These are phyloP conservation scores for Phytophthora crassamura DNA, from an alignment of 352 stramenopile genomes.

Conservation along the genomic window DNA sequence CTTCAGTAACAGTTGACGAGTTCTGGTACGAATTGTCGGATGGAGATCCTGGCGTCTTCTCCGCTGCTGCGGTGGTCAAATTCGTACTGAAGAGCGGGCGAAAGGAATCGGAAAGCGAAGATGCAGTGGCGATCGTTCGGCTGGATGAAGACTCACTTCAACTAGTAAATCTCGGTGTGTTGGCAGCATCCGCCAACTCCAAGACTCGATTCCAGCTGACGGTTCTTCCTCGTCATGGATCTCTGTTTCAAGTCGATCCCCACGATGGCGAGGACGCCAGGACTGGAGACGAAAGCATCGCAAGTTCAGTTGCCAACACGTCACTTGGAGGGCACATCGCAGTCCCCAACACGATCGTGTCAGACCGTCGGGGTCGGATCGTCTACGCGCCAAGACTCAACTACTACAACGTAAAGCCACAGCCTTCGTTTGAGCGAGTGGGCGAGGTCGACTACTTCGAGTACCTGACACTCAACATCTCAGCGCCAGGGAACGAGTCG, in stretches of 20 bases:
- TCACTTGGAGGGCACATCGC: constrained; percentile 31
- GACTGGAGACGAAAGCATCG: not conserved
- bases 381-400: constrained; percentile 57
- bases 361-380: constrained; percentile 38
- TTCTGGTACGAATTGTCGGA: constrained; percentile 63
- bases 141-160: constrained; percentile 65
- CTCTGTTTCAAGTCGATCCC: constrained; percentile 58
- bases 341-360: constrained; percentile 14
- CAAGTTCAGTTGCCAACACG: not conserved
- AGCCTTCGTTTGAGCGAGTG: not conserved
- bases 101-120: constrained; percentile 9
- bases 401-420: constrained; percentile 55
- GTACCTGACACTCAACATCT: constrained; percentile 36
- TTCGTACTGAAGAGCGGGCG: constrained; percentile 30
- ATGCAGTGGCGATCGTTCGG: constrained; percentile 29
- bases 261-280: not conserved
- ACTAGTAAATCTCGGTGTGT: constrained; percentile 36
- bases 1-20: constrained; percentile 39
- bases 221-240: constrained; percentile 46
- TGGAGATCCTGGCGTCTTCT: constrained; percentile 39
- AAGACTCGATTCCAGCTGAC: constrained; percentile 46
- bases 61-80: constrained; percentile 30
- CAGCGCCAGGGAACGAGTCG: constrained; percentile 7
- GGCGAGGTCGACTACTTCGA: constrained; percentile 41
- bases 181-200: constrained; percentile 40